Conservation (phyloP, 2,329 filamentous ascomycete genomes). For the Verticillium nubilum region DNA sequence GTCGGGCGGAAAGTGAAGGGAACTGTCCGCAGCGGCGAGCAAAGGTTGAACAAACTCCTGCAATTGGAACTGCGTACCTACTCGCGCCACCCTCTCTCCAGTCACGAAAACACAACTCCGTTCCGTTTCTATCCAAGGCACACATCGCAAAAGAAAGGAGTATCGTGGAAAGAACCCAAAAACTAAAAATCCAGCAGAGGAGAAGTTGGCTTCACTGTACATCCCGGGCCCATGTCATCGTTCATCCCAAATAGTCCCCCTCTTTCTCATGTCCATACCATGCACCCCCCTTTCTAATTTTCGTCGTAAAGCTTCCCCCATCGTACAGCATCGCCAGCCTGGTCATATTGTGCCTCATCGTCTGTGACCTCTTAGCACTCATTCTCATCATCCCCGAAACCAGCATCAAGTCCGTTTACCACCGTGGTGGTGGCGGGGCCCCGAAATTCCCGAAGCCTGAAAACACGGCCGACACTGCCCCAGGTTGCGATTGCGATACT, state of each 20-base stretch:
- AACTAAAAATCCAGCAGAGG: background rate
- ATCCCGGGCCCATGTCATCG: background rate
- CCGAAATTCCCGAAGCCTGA: conserved; percentile 12
- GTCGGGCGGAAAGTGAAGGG: background rate
- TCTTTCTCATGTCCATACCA: background rate
- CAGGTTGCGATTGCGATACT: conserved; percentile 4
- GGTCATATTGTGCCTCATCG: background rate
- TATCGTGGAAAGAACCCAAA: background rate
- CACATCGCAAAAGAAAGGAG: background rate
- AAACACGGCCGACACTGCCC: conserved; percentile 8
- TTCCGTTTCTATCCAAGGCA: background rate
- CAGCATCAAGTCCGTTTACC: background rate
- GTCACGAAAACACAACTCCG: background rate
- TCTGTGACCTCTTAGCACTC: background rate
- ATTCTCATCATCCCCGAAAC: background rate
- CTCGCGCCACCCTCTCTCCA: background rate
- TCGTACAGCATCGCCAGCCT: background rate
- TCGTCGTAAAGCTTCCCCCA: background rate
- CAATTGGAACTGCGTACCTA: background rate
- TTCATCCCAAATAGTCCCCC: background rate
- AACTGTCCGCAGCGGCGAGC: background rate
- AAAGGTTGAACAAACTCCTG: background rate
- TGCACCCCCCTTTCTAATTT: background rate
- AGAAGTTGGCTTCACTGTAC: background rate
- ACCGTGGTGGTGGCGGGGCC: conserved; percentile 5